Percentiles rank a stretch among this genome's conserved stretches.
phyloP scores from a whole-genome alignment of 2,329 filamentous ascomycete genomes.

The Macrophomina phaseolina region DNA sequence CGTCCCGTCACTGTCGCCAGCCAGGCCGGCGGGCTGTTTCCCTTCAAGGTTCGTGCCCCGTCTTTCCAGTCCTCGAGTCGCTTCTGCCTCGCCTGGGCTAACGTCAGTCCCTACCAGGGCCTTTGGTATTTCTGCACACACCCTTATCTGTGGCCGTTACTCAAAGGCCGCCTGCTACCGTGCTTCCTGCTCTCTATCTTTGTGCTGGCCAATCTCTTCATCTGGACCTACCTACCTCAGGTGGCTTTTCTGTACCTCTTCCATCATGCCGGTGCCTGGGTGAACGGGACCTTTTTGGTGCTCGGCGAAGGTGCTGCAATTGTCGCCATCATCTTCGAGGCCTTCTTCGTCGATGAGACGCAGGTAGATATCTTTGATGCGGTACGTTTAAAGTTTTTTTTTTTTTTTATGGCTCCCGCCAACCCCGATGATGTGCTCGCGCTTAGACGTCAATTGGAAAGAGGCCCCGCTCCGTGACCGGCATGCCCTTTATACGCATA shows the following conservation, averaged over 20 bases:
- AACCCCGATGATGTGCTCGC: slow-evolving; percentile 17
- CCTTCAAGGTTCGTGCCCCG: slow-evolving; percentile 37
- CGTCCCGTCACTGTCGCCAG: slow-evolving; percentile 38
- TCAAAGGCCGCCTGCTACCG: slow-evolving; percentile 77
- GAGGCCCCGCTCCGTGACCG: not conserved
- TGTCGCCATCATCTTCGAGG: slow-evolving; percentile 62
- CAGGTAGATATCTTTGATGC: slow-evolving; percentile 84
- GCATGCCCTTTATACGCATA: not conserved
- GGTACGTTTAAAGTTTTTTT: slow-evolving; percentile 38
- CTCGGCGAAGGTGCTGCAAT: slow-evolving; percentile 70
- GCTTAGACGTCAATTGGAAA: slow-evolving; percentile 2
- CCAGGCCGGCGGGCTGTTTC: slow-evolving; percentile 37
- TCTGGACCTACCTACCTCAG: slow-evolving; percentile 87
- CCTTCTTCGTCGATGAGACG: slow-evolving; percentile 69
- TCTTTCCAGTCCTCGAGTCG: not conserved
- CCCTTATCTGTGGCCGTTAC: slow-evolving; percentile 81
- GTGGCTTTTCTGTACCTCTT: slow-evolving; percentile 89
- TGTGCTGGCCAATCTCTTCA: slow-evolving; percentile 84
- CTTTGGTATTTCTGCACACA: slow-evolving; percentile 81
- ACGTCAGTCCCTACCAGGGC: slow-evolving; percentile 56
- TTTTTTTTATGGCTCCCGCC: slow-evolving; percentile 4
- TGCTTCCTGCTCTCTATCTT: slow-evolving; percentile 80
- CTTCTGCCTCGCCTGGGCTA: slow-evolving; percentile 5
- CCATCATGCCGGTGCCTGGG: slow-evolving; percentile 80
- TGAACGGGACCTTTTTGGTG: slow-evolving; percentile 85